Base-by-base conservation (phyloP, 1,139 yeast genomes). In the Pichia sp. region DNA sequence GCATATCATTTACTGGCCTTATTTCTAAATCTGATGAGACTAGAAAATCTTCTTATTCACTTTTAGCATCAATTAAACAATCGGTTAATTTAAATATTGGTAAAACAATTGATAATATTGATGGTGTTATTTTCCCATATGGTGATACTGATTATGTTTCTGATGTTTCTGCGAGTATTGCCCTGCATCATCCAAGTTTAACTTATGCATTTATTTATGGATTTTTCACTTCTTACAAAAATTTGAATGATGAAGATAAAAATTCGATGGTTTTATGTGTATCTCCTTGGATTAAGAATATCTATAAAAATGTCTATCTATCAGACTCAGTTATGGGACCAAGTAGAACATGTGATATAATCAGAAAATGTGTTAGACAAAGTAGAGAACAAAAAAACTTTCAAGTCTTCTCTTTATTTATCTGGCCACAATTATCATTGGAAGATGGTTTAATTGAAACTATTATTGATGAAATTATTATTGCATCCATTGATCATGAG, bases 211-310 rank as follows among this genome's bases (percentile, higher is more conserved):
- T 82, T 49, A 65, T 83, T 48, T 65, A 65, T 38, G 80, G 83
- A 0, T 79, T 78, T 51, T 78, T 80, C 56, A 72, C 68, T 32
- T 76, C 79, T 24, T 76, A 71, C 49, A 75, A 71, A 3, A 66
- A 67, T 6, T 54, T 67, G 7, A 49, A 62, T 3, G 58, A 56
- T 18, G 64, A 63, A 31, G 53, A 53, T 20, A 62, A 65, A 25
- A 66, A 66, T 40, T 57, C 69, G 25, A 67, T 74, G 6, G 72
- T 78, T 1, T 64, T 81, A 5, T 79, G 78, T 54, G 65, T 80
- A 11, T 69, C 86, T 1, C 89, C 93, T 2, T 87, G 95, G 95
- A 69, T 84, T n/a, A 72, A 72, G 27, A 83, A 86, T 52, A 66
- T 85, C 23, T 76, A 79, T 54, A 69, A 69, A 21, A 62, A 76